Percentiles rank a stretch among this genome's conserved stretches.
phyloP scores from a whole-genome alignment of 257 asterid species.

The Solanum ossicruentum region DNA sequence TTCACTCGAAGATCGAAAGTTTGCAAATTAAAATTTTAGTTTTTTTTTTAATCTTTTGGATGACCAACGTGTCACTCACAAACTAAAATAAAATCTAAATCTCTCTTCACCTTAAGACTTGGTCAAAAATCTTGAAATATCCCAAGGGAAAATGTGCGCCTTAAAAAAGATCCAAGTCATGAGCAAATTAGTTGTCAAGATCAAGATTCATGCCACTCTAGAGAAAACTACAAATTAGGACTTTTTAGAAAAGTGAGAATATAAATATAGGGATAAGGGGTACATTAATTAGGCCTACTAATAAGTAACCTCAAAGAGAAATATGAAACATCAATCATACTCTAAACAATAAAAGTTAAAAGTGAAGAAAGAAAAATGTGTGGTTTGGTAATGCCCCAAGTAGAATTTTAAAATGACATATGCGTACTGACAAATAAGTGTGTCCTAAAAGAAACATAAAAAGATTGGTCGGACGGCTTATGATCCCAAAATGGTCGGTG shows the following conservation, averaged over 20 bases:
- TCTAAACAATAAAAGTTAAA: background rate
- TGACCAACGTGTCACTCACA: background rate
- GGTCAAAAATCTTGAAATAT: background rate
- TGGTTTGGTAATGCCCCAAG: background rate
- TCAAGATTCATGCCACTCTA: background rate
- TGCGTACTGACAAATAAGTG: slow-evolving; percentile 2
- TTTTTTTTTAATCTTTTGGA: background rate
- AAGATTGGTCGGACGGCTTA: slow-evolving; percentile 22
- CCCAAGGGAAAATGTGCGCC: background rate
- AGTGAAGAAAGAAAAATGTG: background rate
- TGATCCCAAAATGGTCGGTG: slow-evolving; percentile 14
- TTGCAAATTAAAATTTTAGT: too few relatives aligned
- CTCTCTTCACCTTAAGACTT: background rate
- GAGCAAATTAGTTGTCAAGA: background rate
- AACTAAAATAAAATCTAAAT: background rate
- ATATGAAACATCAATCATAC: background rate
- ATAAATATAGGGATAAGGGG: background rate
- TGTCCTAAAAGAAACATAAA: background rate
- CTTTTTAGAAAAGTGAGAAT: slow-evolving; percentile 1
- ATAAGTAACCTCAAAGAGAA: background rate
- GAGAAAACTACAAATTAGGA: slow-evolving; percentile 5
- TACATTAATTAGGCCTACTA: background rate
- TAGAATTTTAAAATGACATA: background rate
- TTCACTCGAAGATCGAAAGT: background rate
- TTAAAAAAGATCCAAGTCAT: background rate